phyloP scores from a whole-genome alignment of 305 asterid species.

The Caryopteris hybrid region DNA sequence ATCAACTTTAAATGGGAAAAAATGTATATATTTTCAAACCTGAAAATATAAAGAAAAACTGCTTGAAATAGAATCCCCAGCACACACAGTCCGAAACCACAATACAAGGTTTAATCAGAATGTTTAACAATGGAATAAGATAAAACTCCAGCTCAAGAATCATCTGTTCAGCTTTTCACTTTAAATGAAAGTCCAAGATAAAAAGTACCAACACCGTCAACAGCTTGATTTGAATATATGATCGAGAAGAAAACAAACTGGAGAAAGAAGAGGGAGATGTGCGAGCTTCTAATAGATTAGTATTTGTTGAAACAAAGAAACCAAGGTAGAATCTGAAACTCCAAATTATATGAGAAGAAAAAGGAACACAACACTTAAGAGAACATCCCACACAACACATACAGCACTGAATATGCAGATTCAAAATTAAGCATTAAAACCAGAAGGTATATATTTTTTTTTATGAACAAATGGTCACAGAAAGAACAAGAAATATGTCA shows the following conservation, averaged over 20 bases:
- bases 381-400: not conserved
- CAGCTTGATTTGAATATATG: not conserved
- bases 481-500: not conserved
- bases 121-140: not conserved
- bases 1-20: not conserved
- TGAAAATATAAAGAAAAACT: not conserved
- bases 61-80: not conserved
- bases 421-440: not conserved
- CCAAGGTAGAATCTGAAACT: not conserved
- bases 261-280: not conserved
- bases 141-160: not conserved
- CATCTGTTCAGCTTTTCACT: not conserved
- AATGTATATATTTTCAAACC: not conserved
- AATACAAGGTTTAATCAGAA: not conserved
- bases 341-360: not conserved
- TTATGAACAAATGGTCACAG: not conserved
- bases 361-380: not conserved
- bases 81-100: not conserved
- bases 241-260: not conserved
- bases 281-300: not conserved
- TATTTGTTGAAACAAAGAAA: not conserved
- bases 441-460: not conserved
- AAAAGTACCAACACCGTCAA: too few species aligned
- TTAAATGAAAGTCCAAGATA: too few species aligned
- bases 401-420: not conserved